Conservation (phyloP, 768 basidiomycete genomes). For the Myochromella boudieri region DNA sequence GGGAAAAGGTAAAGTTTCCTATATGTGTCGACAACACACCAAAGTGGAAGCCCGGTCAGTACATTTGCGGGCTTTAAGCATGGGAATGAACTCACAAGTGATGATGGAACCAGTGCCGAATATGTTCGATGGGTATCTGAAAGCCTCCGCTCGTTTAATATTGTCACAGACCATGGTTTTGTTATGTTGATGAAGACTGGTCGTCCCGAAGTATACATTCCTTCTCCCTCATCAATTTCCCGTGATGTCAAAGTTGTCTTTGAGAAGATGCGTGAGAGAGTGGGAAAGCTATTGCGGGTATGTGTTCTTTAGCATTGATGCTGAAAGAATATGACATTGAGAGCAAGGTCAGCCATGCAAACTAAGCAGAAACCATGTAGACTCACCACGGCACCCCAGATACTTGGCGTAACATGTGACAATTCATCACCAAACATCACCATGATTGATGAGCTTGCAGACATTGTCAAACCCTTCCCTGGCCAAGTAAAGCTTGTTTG, state of each 20-base stretch:
- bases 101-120: constrained; percentile 19
- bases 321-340: constrained; percentile 30
- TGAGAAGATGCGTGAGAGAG: too few species aligned
- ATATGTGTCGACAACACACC: constrained; percentile 21
- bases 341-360: constrained; percentile 25
- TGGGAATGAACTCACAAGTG: constrained; percentile 12
- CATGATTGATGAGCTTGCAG: constrained; percentile 28
- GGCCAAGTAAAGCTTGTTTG: constrained; percentile 19
- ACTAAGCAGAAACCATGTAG: too few species aligned
- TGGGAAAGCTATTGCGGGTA: constrained; percentile 26
- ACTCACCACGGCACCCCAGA: constrained; percentile 17
- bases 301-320: constrained; percentile 21
- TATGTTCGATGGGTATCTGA: constrained; percentile 37
- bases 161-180: constrained; percentile 34
- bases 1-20: constrained; percentile 24
- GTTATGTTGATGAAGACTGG: constrained; percentile 29
- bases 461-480: constrained; percentile 17
- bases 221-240: constrained; percentile 27
- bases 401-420: constrained; percentile 30
- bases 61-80: not conserved
- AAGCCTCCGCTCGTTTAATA: constrained; percentile 29
- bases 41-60: constrained; percentile 20
- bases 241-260: constrained; percentile 32
- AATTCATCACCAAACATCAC: constrained; percentile 28
- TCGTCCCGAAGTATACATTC: constrained; percentile 28